A percentile compares a stretch with the other conserved stretches of the same genome.
Conservation (phyloP, 148 eudicot species). For the Mesembryanthemum crystallinum region DNA sequence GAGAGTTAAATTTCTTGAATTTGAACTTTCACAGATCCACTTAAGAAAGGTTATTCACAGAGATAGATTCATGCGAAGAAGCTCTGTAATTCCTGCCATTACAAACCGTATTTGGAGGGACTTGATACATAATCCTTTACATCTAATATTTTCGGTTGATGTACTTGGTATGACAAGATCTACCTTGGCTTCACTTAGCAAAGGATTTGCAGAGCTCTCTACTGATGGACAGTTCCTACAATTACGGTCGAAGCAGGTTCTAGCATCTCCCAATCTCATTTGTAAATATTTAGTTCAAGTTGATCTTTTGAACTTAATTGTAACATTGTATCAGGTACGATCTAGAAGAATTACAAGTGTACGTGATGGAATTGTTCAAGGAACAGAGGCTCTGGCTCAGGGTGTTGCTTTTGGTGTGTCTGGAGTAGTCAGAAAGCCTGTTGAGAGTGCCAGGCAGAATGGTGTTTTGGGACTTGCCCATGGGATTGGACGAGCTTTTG, state of each 20-base stretch:
- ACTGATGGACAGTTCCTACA: constrained; percentile 98
- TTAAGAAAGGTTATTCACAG: constrained; percentile 83
- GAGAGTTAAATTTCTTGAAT: not conserved
- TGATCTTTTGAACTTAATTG: constrained; percentile 9
- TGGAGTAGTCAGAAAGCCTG: constrained; percentile 91
- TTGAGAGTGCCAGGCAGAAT: constrained; percentile 94
- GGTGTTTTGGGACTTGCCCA: constrained; percentile 96
- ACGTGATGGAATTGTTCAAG: constrained; percentile 93
- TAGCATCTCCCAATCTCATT: constrained; percentile 3
- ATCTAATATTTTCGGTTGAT: constrained; percentile 90
- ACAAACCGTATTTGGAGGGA: constrained; percentile 91
- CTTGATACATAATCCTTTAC: constrained; percentile 89
- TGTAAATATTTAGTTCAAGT: not conserved
- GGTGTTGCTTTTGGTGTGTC: constrained; percentile 97
- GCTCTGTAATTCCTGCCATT: constrained; percentile 89
- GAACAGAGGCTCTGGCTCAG: constrained; percentile 99
- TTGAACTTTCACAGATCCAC: constrained; percentile 57
- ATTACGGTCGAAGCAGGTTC: constrained; percentile 93
- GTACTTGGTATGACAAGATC: constrained; percentile 97
- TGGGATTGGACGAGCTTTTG: constrained; percentile 88
- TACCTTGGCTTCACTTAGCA: constrained; percentile 90
- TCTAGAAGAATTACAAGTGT: constrained; percentile 92
- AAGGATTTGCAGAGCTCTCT: constrained; percentile 97
- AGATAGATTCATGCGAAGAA: constrained; percentile 95
- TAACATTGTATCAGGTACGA: constrained; percentile 54